Evolutionary conservation across 2,329 filamentous ascomycete genomes (phyloP).

Genomic region (Lasiodiplodia sp.): DNA sequence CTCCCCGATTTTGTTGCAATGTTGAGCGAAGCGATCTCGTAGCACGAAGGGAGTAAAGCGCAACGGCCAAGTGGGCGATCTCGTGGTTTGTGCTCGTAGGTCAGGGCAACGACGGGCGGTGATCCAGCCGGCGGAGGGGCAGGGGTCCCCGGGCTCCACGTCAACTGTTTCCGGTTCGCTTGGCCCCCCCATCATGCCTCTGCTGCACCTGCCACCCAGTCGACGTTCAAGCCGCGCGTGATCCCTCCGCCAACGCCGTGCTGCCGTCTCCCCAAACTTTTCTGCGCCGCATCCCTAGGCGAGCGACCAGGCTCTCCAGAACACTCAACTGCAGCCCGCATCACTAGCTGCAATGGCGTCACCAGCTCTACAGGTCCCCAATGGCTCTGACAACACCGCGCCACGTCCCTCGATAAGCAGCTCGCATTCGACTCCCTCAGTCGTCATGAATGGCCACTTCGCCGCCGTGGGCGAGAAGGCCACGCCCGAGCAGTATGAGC

Average conservation of each 20-base stretch:
- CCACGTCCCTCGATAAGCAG: slow-evolving; percentile 25
- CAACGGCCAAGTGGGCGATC: slow-evolving; percentile 16
- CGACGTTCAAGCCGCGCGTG: slow-evolving; percentile 26
- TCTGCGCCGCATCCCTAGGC: slow-evolving; percentile 22
- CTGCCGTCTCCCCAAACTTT: slow-evolving; percentile 16
- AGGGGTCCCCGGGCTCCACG: slow-evolving; percentile 28
- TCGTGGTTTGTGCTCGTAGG: slow-evolving; percentile 25
- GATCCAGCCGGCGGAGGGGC: slow-evolving; percentile 22
- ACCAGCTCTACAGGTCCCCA: slow-evolving; percentile 28
- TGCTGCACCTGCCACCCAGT: slow-evolving; percentile 17
- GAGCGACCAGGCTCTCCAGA: slow-evolving; percentile 14
- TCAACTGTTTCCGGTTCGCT: slow-evolving; percentile 26
- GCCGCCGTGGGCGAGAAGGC: slow-evolving; percentile 72
- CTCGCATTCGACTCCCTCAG: slow-evolving; percentile 50
- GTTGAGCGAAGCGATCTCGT: too few relatives aligned
- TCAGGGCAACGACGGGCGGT: slow-evolving; percentile 6
- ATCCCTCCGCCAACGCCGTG: slow-evolving; percentile 23
- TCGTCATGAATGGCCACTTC: slow-evolving; percentile 80
- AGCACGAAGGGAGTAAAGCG: background rate
- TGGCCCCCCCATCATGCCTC: slow-evolving; percentile 25
- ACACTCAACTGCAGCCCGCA: slow-evolving; percentile 16
- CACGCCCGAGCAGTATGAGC: slow-evolving; percentile 74
- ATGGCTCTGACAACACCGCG: slow-evolving; percentile 27
- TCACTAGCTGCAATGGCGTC: slow-evolving; percentile 28
- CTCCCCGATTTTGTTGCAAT: too few relatives aligned